Evolutionary conservation across 1,284 basidiomycete genomes (phyloP), one percentile per base, ranked within the genome.

Genomic region (Melampsora americana): DNA sequence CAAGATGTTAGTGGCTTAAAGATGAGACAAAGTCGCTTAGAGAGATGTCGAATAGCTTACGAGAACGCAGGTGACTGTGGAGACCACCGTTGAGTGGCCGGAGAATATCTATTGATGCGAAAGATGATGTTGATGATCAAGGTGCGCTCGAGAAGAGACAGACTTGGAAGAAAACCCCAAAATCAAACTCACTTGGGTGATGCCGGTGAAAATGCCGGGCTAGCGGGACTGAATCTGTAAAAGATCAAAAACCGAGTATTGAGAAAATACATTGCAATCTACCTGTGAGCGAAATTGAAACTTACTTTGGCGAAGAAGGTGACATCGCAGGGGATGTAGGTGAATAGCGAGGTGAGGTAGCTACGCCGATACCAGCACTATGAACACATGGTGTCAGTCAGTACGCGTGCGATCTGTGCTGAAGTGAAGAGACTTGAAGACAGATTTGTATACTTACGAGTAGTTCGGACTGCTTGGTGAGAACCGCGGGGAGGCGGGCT

Each of bases 261-360:
- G 60, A 35, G 18, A 39, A 20, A 18, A 0, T 90, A 92, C 0
- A 91, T 91, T 0, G 91, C 91, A 1, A 90, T 92, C 53, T 14
- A 28, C 26, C n/a, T 23, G 28, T 11, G n/a, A 30, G 9, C 5
- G 23, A 9, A n/a, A 72, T 14, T 16, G 23, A 53, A 35, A 72
- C 61, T 66, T 35, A 70, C 78, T 77, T 68, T 16, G 83, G 82
- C 12, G 81, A 83, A 11, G 83, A 82, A 11, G 83, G 83, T 64
- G 82, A 82, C 79, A 83, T 83, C 64, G 82, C 81, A 9, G 84
- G 84, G 79, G 91, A 93, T 1, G 92, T 92, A 0, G 93, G 93
- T 1, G 92, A 94, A 82, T 92, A 93, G 20, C 88, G 88, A 4
- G 82, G 80, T 62, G 78, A 79, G 32, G 81, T 78, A 44, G 80